A percentile compares a stretch with the other conserved stretches of the same genome.
These are phyloP conservation scores for Glarea lozoyensis DNA, from an alignment of 495 filamentous ascomycete genomes.

Conservation along the genomic window DNA sequence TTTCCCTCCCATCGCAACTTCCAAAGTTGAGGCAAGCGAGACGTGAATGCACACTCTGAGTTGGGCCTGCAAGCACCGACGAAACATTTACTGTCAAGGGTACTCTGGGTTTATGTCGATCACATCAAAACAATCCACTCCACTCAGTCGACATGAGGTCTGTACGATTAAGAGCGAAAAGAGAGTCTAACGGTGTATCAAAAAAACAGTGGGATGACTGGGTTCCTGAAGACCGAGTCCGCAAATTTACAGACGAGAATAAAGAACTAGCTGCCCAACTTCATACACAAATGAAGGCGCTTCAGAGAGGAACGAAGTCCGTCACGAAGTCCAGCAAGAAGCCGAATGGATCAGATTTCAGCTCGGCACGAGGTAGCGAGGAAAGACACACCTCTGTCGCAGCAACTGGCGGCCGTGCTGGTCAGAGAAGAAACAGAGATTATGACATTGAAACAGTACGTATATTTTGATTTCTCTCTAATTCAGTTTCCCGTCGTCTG, in stretches of 20 bases:
- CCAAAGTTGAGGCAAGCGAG: too few species aligned
- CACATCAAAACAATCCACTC: too few species aligned
- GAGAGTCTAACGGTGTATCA: slow-evolving; percentile 11
- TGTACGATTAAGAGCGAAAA: not conserved
- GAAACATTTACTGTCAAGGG: too few species aligned
- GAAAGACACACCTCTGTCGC: slow-evolving; percentile 65
- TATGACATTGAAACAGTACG: slow-evolving; percentile 81
- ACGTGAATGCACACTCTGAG: too few species aligned
- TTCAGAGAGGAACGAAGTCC: slow-evolving; percentile 36
- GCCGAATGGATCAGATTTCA: slow-evolving; percentile 59
- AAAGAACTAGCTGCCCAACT: slow-evolving; percentile 69
- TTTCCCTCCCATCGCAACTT: too few species aligned
- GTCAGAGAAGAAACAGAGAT: slow-evolving; percentile 59
- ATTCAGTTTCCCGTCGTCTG: too few species aligned
- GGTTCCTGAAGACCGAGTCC: slow-evolving; percentile 88
- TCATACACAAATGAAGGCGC: slow-evolving; percentile 46
- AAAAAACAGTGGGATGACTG: slow-evolving; percentile 85
- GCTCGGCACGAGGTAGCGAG: slow-evolving; percentile 78
- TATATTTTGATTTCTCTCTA: slow-evolving; percentile 23
- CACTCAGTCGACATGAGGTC: too few species aligned
- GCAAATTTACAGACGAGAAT: slow-evolving; percentile 92
- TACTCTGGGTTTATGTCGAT: too few species aligned
- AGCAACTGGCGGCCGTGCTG: slow-evolving; percentile 54
- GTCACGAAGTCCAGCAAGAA: slow-evolving; percentile 31
- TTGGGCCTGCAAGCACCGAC: too few species aligned